Base-by-base conservation (phyloP, 352 stramenopile species). In the Globisporangium mamillatum region DNA sequence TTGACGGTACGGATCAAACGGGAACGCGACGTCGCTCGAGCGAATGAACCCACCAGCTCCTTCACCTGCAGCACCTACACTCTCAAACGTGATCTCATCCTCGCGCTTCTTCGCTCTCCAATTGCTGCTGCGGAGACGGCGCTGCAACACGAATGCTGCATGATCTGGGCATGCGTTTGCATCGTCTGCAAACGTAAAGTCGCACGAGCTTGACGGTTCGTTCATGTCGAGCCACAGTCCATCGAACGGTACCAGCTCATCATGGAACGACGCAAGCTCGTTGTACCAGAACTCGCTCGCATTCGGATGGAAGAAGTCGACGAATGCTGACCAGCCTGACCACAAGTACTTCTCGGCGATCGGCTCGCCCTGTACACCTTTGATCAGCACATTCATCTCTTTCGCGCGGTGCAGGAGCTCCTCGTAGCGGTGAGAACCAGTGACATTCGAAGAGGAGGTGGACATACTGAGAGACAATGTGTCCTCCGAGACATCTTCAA, bases 161-260 rank as follows among this genome's bases (percentile, higher is more conserved):
- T 34, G 66, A 54, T 41, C 46, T 27, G 20, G 27, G 56, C 82
- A 91, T 18, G 78, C 72, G 22, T 86, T 68, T 12, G 68, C 67
- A 56, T 87, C 48, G 12, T 63, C 72, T 5, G 78, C 75, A 44
- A 86, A 63, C 27, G 62, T 67, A 52, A 75, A 71, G 64, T 93
- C 86, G 48, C 88, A 96, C 29, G 80, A 73, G 56, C 80, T 90
- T 25, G 79, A 91, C 4, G 86, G 82, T 34, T 97, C 89, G 64
- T 96, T 94, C 67, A 79, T 85, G 48, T 97, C 82, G 7, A 97
- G 72, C 90, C 89, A 97, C 32, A 97, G 66, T 0, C 90, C 89
- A 60, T 97, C 89, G 10, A 91, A 94, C 16, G 76, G 74, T 22
- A 91, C 67, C 18, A 90, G 55, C 50, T 80, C 74, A 14, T 87